Evolutionary conservation across 129 eudicot species (phyloP).

Genomic region (Helianthus tuberosus): DNA sequence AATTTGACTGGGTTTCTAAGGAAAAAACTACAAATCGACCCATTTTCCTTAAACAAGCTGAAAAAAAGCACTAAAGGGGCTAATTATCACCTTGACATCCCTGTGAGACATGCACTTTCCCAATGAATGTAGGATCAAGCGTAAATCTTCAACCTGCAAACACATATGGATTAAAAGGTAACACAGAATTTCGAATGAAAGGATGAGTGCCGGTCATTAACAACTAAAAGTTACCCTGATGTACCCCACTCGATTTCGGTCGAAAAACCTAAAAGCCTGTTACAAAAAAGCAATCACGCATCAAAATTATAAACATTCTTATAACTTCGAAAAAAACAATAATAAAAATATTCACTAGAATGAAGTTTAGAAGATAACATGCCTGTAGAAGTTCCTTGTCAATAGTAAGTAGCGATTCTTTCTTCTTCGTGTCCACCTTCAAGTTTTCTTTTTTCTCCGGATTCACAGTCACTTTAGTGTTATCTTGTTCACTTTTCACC

Average conservation of each 20-base stretch:
- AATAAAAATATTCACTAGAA: neutral
- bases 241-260: constrained; percentile 87
- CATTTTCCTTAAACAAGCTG: neutral
- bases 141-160: constrained; percentile 91
- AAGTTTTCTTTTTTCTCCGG: constrained; percentile 24
- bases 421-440: constrained; percentile 22
- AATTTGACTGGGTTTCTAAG: no score
- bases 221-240: constrained; percentile 55
- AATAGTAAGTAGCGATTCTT: constrained; percentile 41
- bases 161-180: neutral
- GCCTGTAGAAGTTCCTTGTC: constrained; percentile 92
- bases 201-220: neutral
- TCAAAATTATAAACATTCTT: neutral
- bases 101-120: constrained; percentile 84
- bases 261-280: constrained; percentile 99
- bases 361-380: constrained; percentile 7
- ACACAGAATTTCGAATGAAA: neutral
- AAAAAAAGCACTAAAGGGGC: neutral
- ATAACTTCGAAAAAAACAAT: neutral
- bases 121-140: constrained; percentile 80
- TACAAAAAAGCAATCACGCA: neutral
- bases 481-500: constrained; percentile 36
- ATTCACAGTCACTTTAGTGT: constrained; percentile 36
- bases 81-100: constrained; percentile 79
- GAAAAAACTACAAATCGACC: neutral